A percentile compares a stretch with the other conserved stretches of the same genome.
Conservation (phyloP, 495 filamentous ascomycete genomes). For the Penicillium chermesinum region DNA sequence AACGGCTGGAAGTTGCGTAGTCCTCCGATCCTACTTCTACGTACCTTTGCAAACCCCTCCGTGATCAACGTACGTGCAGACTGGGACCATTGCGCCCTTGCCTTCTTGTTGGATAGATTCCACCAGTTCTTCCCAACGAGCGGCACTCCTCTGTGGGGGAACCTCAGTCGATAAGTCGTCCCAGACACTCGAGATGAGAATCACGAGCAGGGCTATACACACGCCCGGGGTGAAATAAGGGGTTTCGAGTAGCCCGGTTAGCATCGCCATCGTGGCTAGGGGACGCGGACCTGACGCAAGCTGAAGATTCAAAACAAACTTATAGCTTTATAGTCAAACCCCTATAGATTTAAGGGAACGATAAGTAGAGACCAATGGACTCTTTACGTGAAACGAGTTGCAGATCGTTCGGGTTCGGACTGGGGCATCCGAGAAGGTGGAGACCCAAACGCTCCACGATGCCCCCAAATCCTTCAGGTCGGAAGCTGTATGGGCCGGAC, state of each 20-base stretch:
- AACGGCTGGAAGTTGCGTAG: neutral
- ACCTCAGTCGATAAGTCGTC: constrained; percentile 26
- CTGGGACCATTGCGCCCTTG: constrained; percentile 20
- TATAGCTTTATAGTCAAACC: too few species aligned
- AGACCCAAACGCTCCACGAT: too few species aligned
- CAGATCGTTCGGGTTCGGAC: too few species aligned
- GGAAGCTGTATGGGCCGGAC: neutral
- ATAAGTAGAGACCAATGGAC: too few species aligned
- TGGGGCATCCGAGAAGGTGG: neutral
- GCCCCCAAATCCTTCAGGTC: too few species aligned
- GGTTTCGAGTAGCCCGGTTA: constrained; percentile 20
- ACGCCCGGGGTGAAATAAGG: constrained; percentile 19
- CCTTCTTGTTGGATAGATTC: constrained; percentile 30
- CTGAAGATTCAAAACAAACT: too few species aligned
- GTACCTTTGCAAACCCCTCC: constrained; percentile 31
- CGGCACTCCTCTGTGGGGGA: constrained; percentile 23
- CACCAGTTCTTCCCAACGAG: constrained; percentile 27
- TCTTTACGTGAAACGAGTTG: too few species aligned
- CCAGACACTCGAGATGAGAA: constrained; percentile 25
- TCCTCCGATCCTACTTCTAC: neutral
- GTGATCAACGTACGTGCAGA: constrained; percentile 22
- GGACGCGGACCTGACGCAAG: too few species aligned
- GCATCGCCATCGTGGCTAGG: constrained; percentile 18
- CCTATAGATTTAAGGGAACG: too few species aligned
- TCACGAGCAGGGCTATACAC: constrained; percentile 14